Base-by-base conservation (phyloP, 495 filamentous ascomycete species). In the Sporormia fimetaria region DNA sequence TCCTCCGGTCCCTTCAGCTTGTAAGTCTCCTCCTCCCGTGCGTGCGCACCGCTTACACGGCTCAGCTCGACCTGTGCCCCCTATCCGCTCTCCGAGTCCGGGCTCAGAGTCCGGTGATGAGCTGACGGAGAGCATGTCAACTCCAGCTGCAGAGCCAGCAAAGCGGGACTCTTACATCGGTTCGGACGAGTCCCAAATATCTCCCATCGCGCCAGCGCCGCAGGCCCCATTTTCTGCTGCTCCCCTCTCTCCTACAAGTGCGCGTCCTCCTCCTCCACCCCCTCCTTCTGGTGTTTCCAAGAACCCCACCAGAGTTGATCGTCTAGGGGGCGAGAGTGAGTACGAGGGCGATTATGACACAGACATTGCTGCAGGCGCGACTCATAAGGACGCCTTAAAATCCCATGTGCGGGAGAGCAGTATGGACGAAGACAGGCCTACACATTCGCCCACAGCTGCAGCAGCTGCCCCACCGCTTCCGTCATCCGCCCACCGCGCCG, bases 331-430 rank as follows among this genome's bases (percentile, higher is more conserved):
- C 56, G 67, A 84, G 24, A 93, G 83, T 2, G 90, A 95, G 59
- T 96, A 96, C 57, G 90, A 98, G 59, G 90, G 87, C 14, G 90
- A 96, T 56, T 96, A 98, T 58, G 90, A 96, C 51, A 98, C 90
- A 26, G 90, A 96, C 59, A 95, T 98, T 50, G 87, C 82, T 1
- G 81, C 92, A 30, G 79, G 84, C 21, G 86, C 75, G 7, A 80
- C 81, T 27, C 81, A 90, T 57, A 90, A 92, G 61, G 90, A 94
- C 64, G 88, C 90, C 3, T 59, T 96, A 40, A 92, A 85, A 53
- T 58, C 83, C 14, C 85, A 94, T 61, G 76, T 73, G 21, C 73
- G 78, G 30, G 84, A 87, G 26, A 75, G 80, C 16, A 88, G 81
- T 60, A 59, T 80, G 46, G 74, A 77, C 23, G 73, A 76, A 38